Evolutionary conservation across 371 early-diverging fungal species (phyloP), one percentile per base, ranked within the genome.

Genomic region (Apophysomyces sp.): DNA sequence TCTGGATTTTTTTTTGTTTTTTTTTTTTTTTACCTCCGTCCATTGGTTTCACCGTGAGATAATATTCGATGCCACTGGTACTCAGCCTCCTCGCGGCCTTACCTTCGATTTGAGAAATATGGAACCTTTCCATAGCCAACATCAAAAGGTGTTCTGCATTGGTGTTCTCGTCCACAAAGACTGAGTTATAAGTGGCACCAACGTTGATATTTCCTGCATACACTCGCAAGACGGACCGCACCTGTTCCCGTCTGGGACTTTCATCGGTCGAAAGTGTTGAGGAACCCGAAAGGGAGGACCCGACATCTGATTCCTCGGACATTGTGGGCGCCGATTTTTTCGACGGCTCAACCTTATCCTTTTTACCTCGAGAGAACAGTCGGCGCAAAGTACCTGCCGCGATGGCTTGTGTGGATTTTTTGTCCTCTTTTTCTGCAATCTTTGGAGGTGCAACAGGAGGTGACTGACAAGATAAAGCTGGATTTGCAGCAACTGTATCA

Each of bases 201-300:
- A 84, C 79, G 61, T 84, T 84, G 44, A 86, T 83, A 57, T 85
- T 84, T 37, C 84, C 87, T 7, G 87, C 79, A 65, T 80, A 86
- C 1, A 86, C 84, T 15, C 82, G 73, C 5, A 82, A 51, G 9
- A 82, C 76, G 30, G 76, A 71, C 27, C 57, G 16, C 31, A 41
- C 13, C 58, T 54, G 49, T 44, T 44, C 49, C 9, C 49, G 49
- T 44, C 21, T 44, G 4, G 49, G 49, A 44, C 18, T 44, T 21
- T 44, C 31, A 39, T 44, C 44, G 24, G 44, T 16, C 21, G 67
- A 52, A 6, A 37, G 53, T 13, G 52, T 37, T 1, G 34, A 51
- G 24, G 36, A 37, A 52, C 30, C 49, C 3, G 49, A 44, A 16
- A 44, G 24, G 49, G 49, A 44, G 24, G 65, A 58, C 6, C 57